phyloP scores from a whole-genome alignment of 495 filamentous ascomycete species.

The Cladorrhinum samala region DNA sequence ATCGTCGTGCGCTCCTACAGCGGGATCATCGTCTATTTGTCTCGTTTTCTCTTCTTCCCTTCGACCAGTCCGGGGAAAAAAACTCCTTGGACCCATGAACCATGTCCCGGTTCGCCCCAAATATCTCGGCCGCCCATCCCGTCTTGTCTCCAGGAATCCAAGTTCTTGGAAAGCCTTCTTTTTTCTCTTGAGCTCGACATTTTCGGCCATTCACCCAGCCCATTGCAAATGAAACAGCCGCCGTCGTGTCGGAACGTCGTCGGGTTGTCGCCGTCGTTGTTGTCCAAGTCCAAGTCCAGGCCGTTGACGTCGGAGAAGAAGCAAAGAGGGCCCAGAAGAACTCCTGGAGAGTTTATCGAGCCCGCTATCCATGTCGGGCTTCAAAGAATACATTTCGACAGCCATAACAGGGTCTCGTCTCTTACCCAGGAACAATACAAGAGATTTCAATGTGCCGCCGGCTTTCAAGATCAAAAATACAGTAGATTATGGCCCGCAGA shows the following conservation, averaged over 20 bases:
- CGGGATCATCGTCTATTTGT: constrained; percentile 21
- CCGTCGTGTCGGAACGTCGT: constrained; percentile 8
- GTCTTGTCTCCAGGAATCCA: constrained; percentile 2
- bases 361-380: constrained; percentile 15
- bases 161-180: background rate
- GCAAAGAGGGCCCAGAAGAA: background rate
- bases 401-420: background rate
- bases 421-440: background rate
- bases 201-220: no score
- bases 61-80: constrained; percentile 24
- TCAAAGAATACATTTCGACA: constrained; percentile 6
- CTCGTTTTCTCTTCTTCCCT: constrained; percentile 16
- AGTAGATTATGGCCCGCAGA: constrained; percentile 30
- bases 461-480: constrained; percentile 9
- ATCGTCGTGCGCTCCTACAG: constrained; percentile 23
- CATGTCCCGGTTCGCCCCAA: constrained; percentile 15
- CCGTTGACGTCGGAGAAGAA: constrained; percentile 6
- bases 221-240: constrained; percentile 15
- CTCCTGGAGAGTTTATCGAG: constrained; percentile 5
- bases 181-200: constrained; percentile 11
- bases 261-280: constrained; percentile 9
- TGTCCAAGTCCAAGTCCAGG: constrained; percentile 11
- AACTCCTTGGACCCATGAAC: no score
- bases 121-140: constrained; percentile 22
- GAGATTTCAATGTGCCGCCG: constrained; percentile 1